Evolutionary conservation across 176 grass and related monocot genomes (phyloP).

Genomic region (Raddia distichophylla): DNA sequence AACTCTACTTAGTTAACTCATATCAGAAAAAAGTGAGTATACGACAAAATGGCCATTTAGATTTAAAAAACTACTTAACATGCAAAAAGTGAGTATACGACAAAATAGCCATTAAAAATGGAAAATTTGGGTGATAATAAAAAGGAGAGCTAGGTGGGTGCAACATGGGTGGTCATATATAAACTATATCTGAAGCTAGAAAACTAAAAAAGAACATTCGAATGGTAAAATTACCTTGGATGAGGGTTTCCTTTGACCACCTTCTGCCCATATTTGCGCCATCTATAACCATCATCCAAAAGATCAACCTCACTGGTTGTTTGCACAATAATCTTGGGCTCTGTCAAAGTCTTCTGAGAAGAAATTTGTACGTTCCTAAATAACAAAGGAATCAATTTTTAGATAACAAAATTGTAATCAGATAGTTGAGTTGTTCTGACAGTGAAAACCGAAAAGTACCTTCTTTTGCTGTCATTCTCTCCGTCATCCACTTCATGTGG

Average conservation of each 20-base stretch:
- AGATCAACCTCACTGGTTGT: conserved; percentile 99
- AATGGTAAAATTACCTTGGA: conserved; percentile 66
- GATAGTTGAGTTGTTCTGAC: conserved; percentile 22
- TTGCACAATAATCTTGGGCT: conserved; percentile 86
- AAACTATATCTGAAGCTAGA: neutral
- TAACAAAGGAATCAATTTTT: conserved; percentile 22
- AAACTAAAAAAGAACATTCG: neutral
- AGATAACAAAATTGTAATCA: conserved; percentile 11
- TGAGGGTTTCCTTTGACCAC: conserved; percentile 98
- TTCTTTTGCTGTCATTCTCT: conserved; percentile 62
- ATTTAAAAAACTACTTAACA: neutral
- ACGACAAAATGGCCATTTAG: neutral
- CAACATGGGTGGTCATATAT: neutral
- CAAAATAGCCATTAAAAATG: neutral
- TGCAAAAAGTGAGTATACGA: neutral
- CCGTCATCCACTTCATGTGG: conserved; percentile 53
- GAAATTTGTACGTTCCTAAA: conserved; percentile 69
- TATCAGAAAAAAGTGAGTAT: neutral
- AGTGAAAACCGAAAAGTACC: conserved; percentile 46
- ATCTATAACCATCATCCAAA: conserved; percentile 98
- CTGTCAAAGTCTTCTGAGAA: conserved; percentile 68
- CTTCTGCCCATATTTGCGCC: conserved; percentile 98
- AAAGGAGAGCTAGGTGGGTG: neutral
- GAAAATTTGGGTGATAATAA: neutral
- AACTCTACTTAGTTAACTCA: neutral